Conservation (phyloP, 441 rosid genomes). For the Kokia cookei region DNA sequence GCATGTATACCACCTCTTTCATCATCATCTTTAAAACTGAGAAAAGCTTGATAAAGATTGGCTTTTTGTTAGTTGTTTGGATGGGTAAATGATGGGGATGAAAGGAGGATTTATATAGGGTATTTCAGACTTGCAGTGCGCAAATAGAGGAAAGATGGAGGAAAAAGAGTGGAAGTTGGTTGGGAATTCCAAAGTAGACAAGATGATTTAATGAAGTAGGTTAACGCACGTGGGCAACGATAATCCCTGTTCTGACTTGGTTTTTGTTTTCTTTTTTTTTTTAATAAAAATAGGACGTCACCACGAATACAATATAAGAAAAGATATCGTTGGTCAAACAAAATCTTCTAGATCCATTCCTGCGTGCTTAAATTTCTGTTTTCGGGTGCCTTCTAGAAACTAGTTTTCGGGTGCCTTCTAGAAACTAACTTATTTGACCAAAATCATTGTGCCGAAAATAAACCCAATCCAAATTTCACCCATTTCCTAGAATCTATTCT, state of each 20-base stretch:
- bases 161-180: background rate
- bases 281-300: too few species aligned
- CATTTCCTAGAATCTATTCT: too few species aligned
- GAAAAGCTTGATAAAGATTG: background rate
- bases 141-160: background rate
- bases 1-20: constrained; percentile 28
- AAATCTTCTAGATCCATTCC: background rate
- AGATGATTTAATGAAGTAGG: background rate
- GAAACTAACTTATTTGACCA: background rate
- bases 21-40: constrained; percentile 24
- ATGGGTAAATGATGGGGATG: background rate
- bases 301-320: too few species aligned
- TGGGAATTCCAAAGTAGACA: background rate
- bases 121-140: background rate
- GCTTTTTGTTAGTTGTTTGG: background rate
- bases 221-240: background rate
- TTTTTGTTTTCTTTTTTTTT: background rate
- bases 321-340: background rate
- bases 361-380: too few species aligned
- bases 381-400: too few species aligned
- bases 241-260: background rate
- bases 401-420: background rate
- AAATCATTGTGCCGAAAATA: background rate
- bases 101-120: background rate
- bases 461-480: too few species aligned